These are phyloP conservation scores for Mucor velutinosus DNA, from an alignment of 371 early-diverging fungal genomes.

Conservation along the genomic window DNA sequence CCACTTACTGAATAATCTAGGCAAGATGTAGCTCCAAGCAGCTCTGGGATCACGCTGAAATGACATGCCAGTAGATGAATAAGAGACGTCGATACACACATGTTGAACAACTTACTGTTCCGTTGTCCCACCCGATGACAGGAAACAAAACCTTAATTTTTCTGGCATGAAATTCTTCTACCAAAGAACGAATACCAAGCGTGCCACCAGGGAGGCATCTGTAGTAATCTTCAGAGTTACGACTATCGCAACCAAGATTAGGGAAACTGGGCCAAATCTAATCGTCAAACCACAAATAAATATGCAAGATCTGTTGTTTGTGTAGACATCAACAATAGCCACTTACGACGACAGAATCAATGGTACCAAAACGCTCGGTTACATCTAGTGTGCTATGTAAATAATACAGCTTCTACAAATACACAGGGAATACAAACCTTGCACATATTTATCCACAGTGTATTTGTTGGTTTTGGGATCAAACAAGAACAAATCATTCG, in stretches of 20 bases:
- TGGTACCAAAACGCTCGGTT: slow-evolving; percentile 25
- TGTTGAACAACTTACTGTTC: slow-evolving; percentile 21
- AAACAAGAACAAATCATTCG: slow-evolving; percentile 27
- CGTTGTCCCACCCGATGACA: slow-evolving; percentile 26
- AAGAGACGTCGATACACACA: not conserved
- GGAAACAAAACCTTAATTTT: slow-evolving; percentile 29
- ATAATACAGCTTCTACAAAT: not conserved
- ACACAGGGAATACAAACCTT: slow-evolving; percentile 13
- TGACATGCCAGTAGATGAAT: not conserved
- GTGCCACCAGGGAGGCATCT: slow-evolving; percentile 36
- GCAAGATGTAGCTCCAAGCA: slow-evolving; percentile 32
- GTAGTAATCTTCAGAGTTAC: slow-evolving; percentile 31
- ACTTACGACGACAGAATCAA: slow-evolving; percentile 36
- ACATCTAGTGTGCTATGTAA: not conserved
- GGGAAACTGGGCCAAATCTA: slow-evolving; percentile 31
- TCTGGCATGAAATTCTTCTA: slow-evolving; percentile 22
- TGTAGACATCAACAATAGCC: not conserved
- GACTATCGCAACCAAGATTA: slow-evolving; percentile 35
- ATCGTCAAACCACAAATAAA: not conserved
- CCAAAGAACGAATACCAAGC: slow-evolving; percentile 21
- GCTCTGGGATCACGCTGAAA: slow-evolving; percentile 32
- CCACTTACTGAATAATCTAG: slow-evolving; percentile 29
- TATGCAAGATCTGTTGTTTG: not conserved
- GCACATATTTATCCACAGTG: slow-evolving; percentile 27
- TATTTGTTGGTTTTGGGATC: slow-evolving; percentile 27